These are phyloP conservation scores for Datura wrightii DNA, from an alignment of 257 asterid genomes.

Conservation along the genomic window DNA sequence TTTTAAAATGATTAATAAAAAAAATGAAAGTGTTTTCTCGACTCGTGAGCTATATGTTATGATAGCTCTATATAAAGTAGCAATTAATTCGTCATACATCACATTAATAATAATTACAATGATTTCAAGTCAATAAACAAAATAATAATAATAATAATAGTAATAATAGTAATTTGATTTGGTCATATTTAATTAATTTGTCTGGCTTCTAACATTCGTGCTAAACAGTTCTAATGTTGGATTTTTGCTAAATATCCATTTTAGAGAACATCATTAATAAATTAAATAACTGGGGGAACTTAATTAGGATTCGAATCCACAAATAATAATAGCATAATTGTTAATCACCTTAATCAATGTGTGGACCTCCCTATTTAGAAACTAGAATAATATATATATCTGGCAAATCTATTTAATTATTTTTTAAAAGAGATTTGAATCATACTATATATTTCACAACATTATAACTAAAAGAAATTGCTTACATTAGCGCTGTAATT, in stretches of 20 bases:
- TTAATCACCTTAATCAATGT: neutral
- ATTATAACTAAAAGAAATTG: neutral
- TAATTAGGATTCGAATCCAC: neutral
- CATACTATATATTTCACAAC: neutral
- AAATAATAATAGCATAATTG: neutral
- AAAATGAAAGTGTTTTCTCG: neutral
- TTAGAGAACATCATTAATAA: conserved; percentile 1
- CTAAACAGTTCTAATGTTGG: neutral
- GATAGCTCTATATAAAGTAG: neutral
- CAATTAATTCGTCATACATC: neutral
- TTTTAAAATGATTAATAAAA: too few relatives aligned
- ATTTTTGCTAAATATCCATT: neutral
- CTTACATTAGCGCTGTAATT: neutral
- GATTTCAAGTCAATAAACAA: neutral
- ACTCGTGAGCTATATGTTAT: too few relatives aligned
- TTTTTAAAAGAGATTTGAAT: neutral
- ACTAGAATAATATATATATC: neutral
- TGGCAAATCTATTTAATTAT: neutral
- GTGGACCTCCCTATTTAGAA: neutral
- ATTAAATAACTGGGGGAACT: neutral
- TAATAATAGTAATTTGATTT: too few relatives aligned
- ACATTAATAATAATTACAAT: neutral
- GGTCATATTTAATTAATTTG: neutral
- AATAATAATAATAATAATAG: too few relatives aligned
- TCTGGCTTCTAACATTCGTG: neutral